A percentile compares a stretch with the other conserved stretches of the same genome.
Evolutionary conservation across 2,329 filamentous ascomycete species (phyloP).

Genomic region (Magnaporthiopsis incrustans): DNA sequence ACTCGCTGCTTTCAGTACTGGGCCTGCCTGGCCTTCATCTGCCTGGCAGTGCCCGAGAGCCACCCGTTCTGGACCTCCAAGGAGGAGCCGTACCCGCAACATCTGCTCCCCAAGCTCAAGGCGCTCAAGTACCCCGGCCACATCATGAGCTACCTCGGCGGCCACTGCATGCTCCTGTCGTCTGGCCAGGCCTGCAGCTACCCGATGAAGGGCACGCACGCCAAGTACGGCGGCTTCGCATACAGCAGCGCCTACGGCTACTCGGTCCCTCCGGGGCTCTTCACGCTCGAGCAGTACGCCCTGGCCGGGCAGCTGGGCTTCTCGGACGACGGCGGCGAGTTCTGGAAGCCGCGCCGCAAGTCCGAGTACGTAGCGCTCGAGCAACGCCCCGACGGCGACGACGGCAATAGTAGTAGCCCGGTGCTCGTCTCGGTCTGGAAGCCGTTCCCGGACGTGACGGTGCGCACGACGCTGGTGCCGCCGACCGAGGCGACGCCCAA

Average conservation of each 20-base stretch:
- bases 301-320: slow-evolving; percentile 68
- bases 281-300: slow-evolving; percentile 69
- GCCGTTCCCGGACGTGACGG: slow-evolving; percentile 60
- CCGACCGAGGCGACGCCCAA: slow-evolving; percentile 49
- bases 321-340: slow-evolving; percentile 69
- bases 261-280: slow-evolving; percentile 67
- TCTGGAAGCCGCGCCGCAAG: slow-evolving; percentile 68
- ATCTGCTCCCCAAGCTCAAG: slow-evolving; percentile 50
- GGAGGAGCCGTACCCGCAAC: slow-evolving; percentile 50
- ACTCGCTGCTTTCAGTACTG: slow-evolving; percentile 57
- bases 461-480: slow-evolving; percentile 58
- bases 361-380: slow-evolving; percentile 59
- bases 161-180: slow-evolving; percentile 67
- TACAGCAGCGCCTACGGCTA: slow-evolving; percentile 72
- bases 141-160: slow-evolving; percentile 49
- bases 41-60: slow-evolving; percentile 57
- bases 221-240: slow-evolving; percentile 73
- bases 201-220: slow-evolving; percentile 71
- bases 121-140: slow-evolving; percentile 54
- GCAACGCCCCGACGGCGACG: slow-evolving; percentile 31
- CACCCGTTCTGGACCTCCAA: slow-evolving; percentile 69
- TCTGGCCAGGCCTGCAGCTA: slow-evolving; percentile 78
- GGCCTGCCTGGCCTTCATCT: slow-evolving; percentile 72
- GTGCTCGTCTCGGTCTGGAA: slow-evolving; percentile 63
- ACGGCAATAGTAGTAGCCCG: slow-evolving; percentile 23